Evolutionary conservation across 805 yeast genomes (phyloP).

Genomic region (Pichia phayaonensis): DNA sequence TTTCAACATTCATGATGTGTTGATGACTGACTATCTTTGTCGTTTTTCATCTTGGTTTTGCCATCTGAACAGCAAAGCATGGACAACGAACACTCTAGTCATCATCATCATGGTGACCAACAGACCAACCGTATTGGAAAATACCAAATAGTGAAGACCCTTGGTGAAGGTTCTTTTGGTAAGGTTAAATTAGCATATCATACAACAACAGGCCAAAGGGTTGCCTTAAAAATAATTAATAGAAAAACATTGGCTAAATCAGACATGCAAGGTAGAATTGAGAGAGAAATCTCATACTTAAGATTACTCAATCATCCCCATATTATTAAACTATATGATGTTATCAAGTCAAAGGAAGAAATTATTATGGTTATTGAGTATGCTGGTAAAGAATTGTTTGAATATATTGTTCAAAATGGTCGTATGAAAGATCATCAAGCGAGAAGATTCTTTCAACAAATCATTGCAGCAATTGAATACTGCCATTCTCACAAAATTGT

Average conservation of each 20-base stretch:
- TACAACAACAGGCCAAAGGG: slow-evolving; percentile 83
- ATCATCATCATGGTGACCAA: slow-evolving; percentile 11
- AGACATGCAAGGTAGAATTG: slow-evolving; percentile 96
- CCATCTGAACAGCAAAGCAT: neutral
- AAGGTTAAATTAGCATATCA: slow-evolving; percentile 90
- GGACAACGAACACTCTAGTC: slow-evolving; percentile 15
- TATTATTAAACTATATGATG: slow-evolving; percentile 91
- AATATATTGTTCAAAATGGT: slow-evolving; percentile 90
- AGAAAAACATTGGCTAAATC: slow-evolving; percentile 86
- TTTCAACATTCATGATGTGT: too few relatives aligned
- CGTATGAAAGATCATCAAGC: slow-evolving; percentile 90
- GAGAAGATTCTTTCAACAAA: slow-evolving; percentile 89
- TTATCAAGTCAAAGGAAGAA: slow-evolving; percentile 89
- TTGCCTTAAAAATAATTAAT: slow-evolving; percentile 88
- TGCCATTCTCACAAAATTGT: slow-evolving; percentile 96
- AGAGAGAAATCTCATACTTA: slow-evolving; percentile 86
- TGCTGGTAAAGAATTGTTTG: slow-evolving; percentile 94
- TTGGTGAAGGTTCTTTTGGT: slow-evolving; percentile 96
- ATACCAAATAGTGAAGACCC: slow-evolving; percentile 84
- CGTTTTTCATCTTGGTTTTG: neutral
- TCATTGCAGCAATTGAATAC: slow-evolving; percentile 92
- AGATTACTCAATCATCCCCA: slow-evolving; percentile 90
- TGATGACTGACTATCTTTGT: neutral
- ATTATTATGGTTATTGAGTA: slow-evolving; percentile 96
- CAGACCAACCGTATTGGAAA: slow-evolving; percentile 60